phyloP scores from a whole-genome alignment of 768 basidiomycete species.

The Suillus fuscotomentosus region DNA sequence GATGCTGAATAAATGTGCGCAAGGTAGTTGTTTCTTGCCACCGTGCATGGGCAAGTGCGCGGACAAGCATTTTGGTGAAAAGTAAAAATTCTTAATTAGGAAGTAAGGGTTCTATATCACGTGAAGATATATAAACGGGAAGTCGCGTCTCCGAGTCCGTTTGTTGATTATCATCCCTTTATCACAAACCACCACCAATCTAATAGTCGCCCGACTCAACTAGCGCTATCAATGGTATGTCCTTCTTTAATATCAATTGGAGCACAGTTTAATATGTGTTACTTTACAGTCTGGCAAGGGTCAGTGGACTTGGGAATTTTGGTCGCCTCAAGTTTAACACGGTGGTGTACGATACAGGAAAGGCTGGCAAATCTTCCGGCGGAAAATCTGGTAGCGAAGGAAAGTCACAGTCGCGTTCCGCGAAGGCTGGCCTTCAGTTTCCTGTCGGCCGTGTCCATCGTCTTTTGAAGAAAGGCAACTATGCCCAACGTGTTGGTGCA shows the following conservation, averaged over 20 bases:
- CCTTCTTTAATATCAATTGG: neutral
- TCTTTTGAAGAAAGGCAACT: slow-evolving; percentile 86
- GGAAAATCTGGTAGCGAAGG: slow-evolving; percentile 49
- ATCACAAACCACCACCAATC: slow-evolving; percentile 26
- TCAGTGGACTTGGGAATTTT: slow-evolving; percentile 9
- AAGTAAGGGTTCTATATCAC: slow-evolving; percentile 19
- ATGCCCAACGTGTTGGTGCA: slow-evolving; percentile 84
- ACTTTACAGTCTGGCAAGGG: slow-evolving; percentile 30
- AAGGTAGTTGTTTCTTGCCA: slow-evolving; percentile 12
- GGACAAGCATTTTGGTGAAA: slow-evolving; percentile 12
- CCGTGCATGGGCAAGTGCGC: slow-evolving; percentile 18
- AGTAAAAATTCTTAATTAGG: slow-evolving; percentile 18
- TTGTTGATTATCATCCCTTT: slow-evolving; percentile 33
- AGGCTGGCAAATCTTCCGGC: slow-evolving; percentile 45
- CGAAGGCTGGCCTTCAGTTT: slow-evolving; percentile 78
- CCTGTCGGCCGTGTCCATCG: slow-evolving; percentile 93
- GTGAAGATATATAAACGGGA: slow-evolving; percentile 35
- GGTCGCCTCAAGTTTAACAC: slow-evolving; percentile 5
- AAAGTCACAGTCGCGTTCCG: slow-evolving; percentile 68
- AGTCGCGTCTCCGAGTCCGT: slow-evolving; percentile 18
- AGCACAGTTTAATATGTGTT: slow-evolving; percentile 4
- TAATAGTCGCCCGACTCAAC: slow-evolving; percentile 6
- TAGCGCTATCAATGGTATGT: slow-evolving; percentile 26
- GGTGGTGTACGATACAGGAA: slow-evolving; percentile 40
- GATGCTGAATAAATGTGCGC: slow-evolving; percentile 6